Percentiles rank a stretch among this genome's conserved stretches.
These are phyloP conservation scores for Nothophaeocryptopus gaeumannii DNA, from an alignment of 2,329 filamentous ascomycete species.

Conservation along the genomic window DNA sequence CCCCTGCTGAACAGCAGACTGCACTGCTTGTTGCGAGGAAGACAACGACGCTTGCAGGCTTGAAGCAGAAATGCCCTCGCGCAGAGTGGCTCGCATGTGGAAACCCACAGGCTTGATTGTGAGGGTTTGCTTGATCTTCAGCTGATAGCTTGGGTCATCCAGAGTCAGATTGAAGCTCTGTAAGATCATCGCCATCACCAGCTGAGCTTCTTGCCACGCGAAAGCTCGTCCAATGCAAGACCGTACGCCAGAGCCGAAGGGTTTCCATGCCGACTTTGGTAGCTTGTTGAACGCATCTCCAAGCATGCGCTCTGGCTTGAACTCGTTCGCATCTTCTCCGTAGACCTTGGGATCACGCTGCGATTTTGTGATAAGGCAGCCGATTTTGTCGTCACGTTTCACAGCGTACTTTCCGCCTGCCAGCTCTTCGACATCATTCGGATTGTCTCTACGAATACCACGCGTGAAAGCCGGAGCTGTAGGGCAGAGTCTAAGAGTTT, in stretches of 20 bases:
- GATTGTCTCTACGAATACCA: slow-evolving; percentile 46
- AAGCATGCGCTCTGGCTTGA: slow-evolving; percentile 69
- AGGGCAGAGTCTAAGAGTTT: slow-evolving; percentile 61
- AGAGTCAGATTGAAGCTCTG: slow-evolving; percentile 69
- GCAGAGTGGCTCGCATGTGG: slow-evolving; percentile 57
- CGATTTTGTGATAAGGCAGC: slow-evolving; percentile 51
- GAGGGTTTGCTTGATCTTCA: slow-evolving; percentile 56
- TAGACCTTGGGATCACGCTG: slow-evolving; percentile 64
- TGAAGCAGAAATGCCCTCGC: slow-evolving; percentile 46
- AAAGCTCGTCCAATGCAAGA: slow-evolving; percentile 72
- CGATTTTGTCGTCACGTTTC: slow-evolving; percentile 50
- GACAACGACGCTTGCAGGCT: slow-evolving; percentile 25
- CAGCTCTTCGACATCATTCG: neutral
- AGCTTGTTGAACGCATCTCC: slow-evolving; percentile 61
- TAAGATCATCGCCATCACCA: slow-evolving; percentile 55
- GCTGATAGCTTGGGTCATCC: slow-evolving; percentile 59
- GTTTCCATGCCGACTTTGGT: slow-evolving; percentile 39
- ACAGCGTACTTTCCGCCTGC: slow-evolving; percentile 60
- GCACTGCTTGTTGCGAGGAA: neutral
- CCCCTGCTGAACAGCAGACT: neutral
- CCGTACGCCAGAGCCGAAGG: slow-evolving; percentile 70
- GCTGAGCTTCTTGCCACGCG: slow-evolving; percentile 67
- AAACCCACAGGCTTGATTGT: slow-evolving; percentile 65
- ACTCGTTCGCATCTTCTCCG: slow-evolving; percentile 63
- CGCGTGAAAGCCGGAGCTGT: slow-evolving; percentile 57